Base-by-base conservation (phyloP, 352 stramenopile species). In the Phytophthora hybrid region DNA sequence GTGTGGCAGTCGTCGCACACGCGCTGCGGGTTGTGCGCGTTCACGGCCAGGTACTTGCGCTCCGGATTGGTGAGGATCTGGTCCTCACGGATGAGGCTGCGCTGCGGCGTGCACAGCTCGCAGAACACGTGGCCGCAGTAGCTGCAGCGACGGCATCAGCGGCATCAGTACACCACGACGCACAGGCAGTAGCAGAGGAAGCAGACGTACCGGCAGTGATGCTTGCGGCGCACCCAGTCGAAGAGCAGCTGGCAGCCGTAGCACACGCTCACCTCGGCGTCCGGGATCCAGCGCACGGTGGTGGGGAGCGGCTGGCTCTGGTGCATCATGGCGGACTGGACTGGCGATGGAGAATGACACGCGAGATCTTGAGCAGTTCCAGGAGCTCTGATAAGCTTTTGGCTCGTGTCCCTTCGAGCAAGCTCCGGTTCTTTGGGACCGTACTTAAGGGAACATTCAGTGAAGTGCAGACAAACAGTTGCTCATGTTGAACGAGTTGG, bases 191-290 rank as follows among this genome's bases (percentile, higher is more conserved):
- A 58, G 59, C n/a, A 41, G 10, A 41, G 52, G 44, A 6, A 52
- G 4, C 21, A 7, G 4, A 52, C 68, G 44, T 46, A 87, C 80
- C 93, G 83, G 80, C 93, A 98, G 77, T 98, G 91, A 72, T 98
- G 93, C 61, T 96, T 94, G 66, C 90, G 90, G 7, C 90, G 90
- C 70, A 94, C 83, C 90, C 90, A 97, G 78, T 97, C 90, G 73
- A 97, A 97, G 61, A 94, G 79, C 59, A 95, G 80, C 44, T 93
- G 83, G 52, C 90, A 97, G 61, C 84, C 79, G 46, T 81, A 81
- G 79, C 90, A 97, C 37, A 95, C 74, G 41, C 78, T 93, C 66
- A 92, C 88, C 66, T 95, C 90, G 21, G 81, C 87, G 61, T 97
- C 90, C 19, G 83, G 79, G 62, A 94, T 90, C 90, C 90, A 97